A percentile compares a stretch with the other conserved stretches of the same genome.
These are phyloP conservation scores for Ophiosphaerella narmari DNA, from an alignment of 2,329 filamentous ascomycete species.

Conservation along the genomic window DNA sequence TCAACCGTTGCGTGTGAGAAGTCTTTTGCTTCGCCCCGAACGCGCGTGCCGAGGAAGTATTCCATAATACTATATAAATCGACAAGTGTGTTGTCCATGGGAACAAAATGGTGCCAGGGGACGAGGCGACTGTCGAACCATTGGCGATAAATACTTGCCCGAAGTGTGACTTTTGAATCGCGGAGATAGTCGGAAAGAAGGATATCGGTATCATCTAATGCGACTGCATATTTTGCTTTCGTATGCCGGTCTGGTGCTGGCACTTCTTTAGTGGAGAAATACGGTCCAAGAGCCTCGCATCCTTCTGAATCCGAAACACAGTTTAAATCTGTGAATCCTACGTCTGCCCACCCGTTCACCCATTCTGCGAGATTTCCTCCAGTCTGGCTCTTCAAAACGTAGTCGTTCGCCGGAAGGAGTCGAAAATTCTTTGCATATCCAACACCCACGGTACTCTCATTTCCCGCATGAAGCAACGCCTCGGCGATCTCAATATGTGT, in stretches of 20 bases:
- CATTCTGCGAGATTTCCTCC: slow-evolving; percentile 40
- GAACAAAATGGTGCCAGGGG: slow-evolving; percentile 80
- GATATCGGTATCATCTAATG: slow-evolving; percentile 57
- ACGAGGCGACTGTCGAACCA: slow-evolving; percentile 75
- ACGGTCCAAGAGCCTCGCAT: slow-evolving; percentile 53
- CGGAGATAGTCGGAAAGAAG: slow-evolving; percentile 56
- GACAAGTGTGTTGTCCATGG: slow-evolving; percentile 74
- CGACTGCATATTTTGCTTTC: slow-evolving; percentile 55
- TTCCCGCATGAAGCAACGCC: slow-evolving; percentile 14
- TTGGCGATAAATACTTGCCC: slow-evolving; percentile 75
- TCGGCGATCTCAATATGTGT: slow-evolving; percentile 60
- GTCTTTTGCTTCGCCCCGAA: slow-evolving; percentile 1
- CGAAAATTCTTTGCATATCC: slow-evolving; percentile 47
- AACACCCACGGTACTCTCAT: slow-evolving; percentile 17
- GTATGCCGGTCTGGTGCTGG: not conserved
- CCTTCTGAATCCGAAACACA: slow-evolving; percentile 46
- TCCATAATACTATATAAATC: slow-evolving; percentile 76
- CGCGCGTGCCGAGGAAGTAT: slow-evolving; percentile 72
- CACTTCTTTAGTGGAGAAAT: slow-evolving; percentile 30
- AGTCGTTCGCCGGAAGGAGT: slow-evolving; percentile 39
- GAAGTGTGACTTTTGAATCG: slow-evolving; percentile 72
- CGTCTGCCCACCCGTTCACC: slow-evolving; percentile 45
- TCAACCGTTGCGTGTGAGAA: slow-evolving; percentile 19
- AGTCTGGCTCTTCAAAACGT: slow-evolving; percentile 15
- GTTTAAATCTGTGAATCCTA: slow-evolving; percentile 48